Base-by-base conservation (phyloP, 2,329 filamentous ascomycete genomes). In the Penicillium crustosum region DNA sequence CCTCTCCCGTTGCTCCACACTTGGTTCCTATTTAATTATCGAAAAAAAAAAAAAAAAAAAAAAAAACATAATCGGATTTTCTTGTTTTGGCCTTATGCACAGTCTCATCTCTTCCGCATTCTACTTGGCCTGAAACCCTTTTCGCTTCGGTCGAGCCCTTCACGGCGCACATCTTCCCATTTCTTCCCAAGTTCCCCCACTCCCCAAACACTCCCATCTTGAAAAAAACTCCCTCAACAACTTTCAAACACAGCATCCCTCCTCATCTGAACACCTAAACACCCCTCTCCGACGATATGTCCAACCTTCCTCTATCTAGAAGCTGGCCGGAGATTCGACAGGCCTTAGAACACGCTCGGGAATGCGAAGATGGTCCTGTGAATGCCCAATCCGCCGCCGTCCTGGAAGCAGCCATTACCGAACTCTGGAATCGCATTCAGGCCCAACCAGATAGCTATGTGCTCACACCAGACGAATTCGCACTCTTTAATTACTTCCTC, bases 401-500 rank as follows among this genome's bases (percentile, higher is more conserved):
- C 56, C 85, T 96, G 39, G 87, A 92, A 70, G 73, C 73, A 50
- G 87, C 84, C 31, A 78, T 91, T 49, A 70, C 76, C 2, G 79
- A 83, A 61, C 84, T 93, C 62, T 93, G 90, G 89, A 71, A 70
- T 43, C 87, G 85, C 66, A 82, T 95, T 56, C 77, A 86, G 66
- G 78, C 80, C 4, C 78, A 87, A 33, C 89, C 89, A 1, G 72
- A 77, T 51, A 79, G 80, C n/a, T 95, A 93, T 74, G 75, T 94
- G 62, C 86, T 95, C 79, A 86, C 80, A 35, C 80, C 83, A 61
- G 86, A 91, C 74, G 91, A 96, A 76, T 95, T 94, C 69, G 86
- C 89, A 54, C 82, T 95, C 59, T 92, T 95, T 84, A 95, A 94
- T 79, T 93, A 88, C 75, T 93, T 89, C 73, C 87, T 89, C 61